Evolutionary conservation across 768 basidiomycete species (phyloP).

Genomic region (Pulveroboletus frians): DNA sequence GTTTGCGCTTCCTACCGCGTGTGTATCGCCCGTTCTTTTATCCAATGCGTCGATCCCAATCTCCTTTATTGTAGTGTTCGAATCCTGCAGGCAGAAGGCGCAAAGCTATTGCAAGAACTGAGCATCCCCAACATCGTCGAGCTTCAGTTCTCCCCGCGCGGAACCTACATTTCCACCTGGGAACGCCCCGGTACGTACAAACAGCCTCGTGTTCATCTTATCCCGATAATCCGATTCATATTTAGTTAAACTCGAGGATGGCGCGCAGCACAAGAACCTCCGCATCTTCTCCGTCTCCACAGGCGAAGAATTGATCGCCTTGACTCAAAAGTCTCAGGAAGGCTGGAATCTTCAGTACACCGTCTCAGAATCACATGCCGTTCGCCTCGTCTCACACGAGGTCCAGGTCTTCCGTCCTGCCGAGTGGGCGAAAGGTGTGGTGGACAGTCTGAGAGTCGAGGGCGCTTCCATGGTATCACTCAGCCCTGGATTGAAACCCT

Average conservation of each 20-base stretch:
- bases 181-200: constrained; percentile 68
- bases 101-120: constrained; percentile 71
- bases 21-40: constrained; percentile 32
- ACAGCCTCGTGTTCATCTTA: constrained; percentile 22
- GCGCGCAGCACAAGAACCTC: constrained; percentile 88
- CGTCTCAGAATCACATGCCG: constrained; percentile 79
- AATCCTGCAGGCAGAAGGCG: constrained; percentile 71
- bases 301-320: constrained; percentile 80
- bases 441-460: constrained; percentile 79
- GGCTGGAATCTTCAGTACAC: constrained; percentile 92
- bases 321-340: constrained; percentile 87
- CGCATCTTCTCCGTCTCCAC: constrained; percentile 83
- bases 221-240: constrained; percentile 13
- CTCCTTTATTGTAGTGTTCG: constrained; percentile 47
- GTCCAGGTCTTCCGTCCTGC: constrained; percentile 80
- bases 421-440: constrained; percentile 73
- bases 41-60: constrained; percentile 11
- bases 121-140: constrained; percentile 73
- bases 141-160: constrained; percentile 87
- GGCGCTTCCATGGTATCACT: constrained; percentile 72
- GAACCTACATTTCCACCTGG: constrained; percentile 93
- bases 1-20: constrained; percentile 74
- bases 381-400: constrained; percentile 75
- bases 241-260: constrained; percentile 81
- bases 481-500: constrained; percentile 82